These are phyloP conservation scores for Agrocybe pediades DNA, from an alignment of 768 basidiomycete species.

Conservation along the genomic window DNA sequence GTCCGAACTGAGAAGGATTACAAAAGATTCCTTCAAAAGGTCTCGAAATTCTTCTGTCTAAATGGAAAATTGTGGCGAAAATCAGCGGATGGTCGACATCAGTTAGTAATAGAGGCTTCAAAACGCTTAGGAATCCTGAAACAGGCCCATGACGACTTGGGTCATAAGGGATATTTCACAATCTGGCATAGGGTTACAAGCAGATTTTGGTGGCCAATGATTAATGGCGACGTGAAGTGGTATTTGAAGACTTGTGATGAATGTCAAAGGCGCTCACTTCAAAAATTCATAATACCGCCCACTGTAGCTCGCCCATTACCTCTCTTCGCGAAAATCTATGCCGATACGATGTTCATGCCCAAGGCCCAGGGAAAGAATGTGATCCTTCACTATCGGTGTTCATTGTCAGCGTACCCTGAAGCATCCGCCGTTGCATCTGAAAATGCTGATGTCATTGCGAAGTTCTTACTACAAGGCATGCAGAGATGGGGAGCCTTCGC, in stretches of 20 bases:
- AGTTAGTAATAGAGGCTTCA: slow-evolving; percentile 15
- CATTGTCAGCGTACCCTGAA: slow-evolving; percentile 20
- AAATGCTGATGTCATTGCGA: slow-evolving; percentile 7
- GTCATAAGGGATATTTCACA: slow-evolving; percentile 26
- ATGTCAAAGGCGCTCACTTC: slow-evolving; percentile 30
- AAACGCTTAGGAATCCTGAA: slow-evolving; percentile 15
- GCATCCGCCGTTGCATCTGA: slow-evolving; percentile 14
- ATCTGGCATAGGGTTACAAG: slow-evolving; percentile 13
- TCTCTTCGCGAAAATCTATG: slow-evolving; percentile 29
- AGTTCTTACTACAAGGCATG: slow-evolving; percentile 9
- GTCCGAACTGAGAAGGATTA: too few relatives aligned
- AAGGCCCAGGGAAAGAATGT: slow-evolving; percentile 14
- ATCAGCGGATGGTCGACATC: slow-evolving; percentile 12
- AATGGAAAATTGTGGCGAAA: slow-evolving; percentile 14
- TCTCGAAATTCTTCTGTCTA: slow-evolving; percentile 12
- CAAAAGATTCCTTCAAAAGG: slow-evolving; percentile 1
- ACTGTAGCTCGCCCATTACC: slow-evolving; percentile 18
- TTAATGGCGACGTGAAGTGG: slow-evolving; percentile 25
- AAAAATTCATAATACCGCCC: slow-evolving; percentile 23
- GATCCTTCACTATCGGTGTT: slow-evolving; percentile 24
- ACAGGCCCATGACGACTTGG: too few relatives aligned
- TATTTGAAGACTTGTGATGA: slow-evolving; percentile 33
- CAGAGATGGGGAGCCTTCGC: slow-evolving; percentile 17
- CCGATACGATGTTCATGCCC: slow-evolving; percentile 38
- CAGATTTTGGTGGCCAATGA: slow-evolving; percentile 21